Base-by-base conservation (phyloP, 805 yeast genomes). In the Yarrowia sp. region DNA sequence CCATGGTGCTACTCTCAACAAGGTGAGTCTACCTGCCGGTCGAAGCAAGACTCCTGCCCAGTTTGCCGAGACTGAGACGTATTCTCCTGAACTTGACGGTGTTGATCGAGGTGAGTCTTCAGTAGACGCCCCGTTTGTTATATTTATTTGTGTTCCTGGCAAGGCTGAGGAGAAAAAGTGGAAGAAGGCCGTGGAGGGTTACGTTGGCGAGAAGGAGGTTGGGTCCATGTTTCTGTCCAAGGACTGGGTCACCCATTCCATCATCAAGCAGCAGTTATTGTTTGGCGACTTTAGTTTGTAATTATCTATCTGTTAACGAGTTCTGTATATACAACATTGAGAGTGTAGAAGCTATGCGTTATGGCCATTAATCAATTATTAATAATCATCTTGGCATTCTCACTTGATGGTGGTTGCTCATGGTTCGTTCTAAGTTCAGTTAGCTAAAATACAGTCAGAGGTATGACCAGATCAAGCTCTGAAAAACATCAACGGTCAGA, bases 1-100 rank as follows among this genome's bases (percentile, higher is more conserved):
- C 1, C 92, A 90, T 71, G 92, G 92, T 0, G 80, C 80, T 2
- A 13, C 36, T 5, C 45, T 55, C 13, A 55, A 55, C 61, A 55
- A 39, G 47, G 45, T 55, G 45, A 51, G 15, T 13, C 22, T 28
- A 1, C 60, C 60, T 51, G 22, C 36, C 28, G 61, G 38, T 7
- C 47, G 61, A 31, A 41, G 61, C 47, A 55, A 55, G 10, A 18
- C 31, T 11, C 28, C 60, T 15, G 35, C 15, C 31, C 28, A 55
- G 36, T 55, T 55, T 41, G 36, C 8, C 2, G 47, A 31, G 38
- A 55, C 61, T 1, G 61, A 31, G 11, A 31, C 28, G 14, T 55
- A 28, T 28, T 13, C 41, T 14, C 15, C 61, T 8, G 47, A 35
- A 38, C 9, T 55, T 17, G 61, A 55, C 10, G 61, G 47, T 2